Percentiles rank a stretch among this genome's conserved stretches.
phyloP scores from a whole-genome alignment of 2,329 filamentous ascomycete genomes.

The Colletotrichum somersetense region DNA sequence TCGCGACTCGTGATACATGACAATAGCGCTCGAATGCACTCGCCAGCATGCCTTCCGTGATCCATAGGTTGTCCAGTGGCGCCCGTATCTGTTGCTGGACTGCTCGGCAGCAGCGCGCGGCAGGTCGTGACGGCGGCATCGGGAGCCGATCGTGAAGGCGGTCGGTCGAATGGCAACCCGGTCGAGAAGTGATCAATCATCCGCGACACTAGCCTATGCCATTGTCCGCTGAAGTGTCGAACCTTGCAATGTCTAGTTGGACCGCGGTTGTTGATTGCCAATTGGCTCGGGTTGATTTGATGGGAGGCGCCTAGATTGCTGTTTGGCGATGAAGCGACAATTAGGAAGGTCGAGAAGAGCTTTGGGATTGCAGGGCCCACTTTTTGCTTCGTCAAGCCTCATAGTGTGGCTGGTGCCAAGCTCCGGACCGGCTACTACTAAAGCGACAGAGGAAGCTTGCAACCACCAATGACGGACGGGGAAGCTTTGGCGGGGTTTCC shows the following conservation, averaged over 20 bases:
- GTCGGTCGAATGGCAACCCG: constrained; percentile 1
- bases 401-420: constrained; percentile 27
- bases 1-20: constrained; percentile 45
- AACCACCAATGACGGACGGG: not conserved
- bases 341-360: constrained; percentile 25
- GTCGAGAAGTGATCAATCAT: not conserved
- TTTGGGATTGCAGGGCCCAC: constrained; percentile 22
- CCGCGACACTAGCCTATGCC: not conserved
- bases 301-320: constrained; percentile 10
- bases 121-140: constrained; percentile 38
- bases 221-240: not conserved
- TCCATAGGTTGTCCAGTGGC: constrained; percentile 65
- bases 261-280: not conserved
- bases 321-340: constrained; percentile 16
- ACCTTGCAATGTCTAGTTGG: not conserved
- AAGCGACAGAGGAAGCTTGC: constrained; percentile 15
- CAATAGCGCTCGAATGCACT: constrained; percentile 63
- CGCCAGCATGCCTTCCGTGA: constrained; percentile 68
- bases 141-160: not conserved
- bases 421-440: constrained; percentile 18
- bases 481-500: constrained; percentile 41
- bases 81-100: constrained; percentile 55
- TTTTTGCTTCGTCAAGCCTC: constrained; percentile 8
- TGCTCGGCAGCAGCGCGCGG: constrained; percentile 63
- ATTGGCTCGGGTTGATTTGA: constrained; percentile 22